Evolutionary conservation across 2,329 filamentous ascomycete genomes (phyloP).

Genomic region (Pseudodiploospora longispora): DNA sequence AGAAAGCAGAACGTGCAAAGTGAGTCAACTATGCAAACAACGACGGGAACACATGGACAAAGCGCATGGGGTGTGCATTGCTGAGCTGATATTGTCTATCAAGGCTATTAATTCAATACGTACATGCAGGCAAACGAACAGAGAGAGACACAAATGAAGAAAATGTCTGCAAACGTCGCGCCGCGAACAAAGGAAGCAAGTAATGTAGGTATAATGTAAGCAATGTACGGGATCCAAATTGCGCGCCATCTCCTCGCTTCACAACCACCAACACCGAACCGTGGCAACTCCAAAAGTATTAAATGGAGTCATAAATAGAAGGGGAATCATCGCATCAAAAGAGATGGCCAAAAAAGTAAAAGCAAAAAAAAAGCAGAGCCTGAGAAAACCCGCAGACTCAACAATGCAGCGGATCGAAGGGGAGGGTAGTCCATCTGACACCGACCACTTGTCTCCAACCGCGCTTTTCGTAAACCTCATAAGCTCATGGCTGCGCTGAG

Average conservation of each 20-base stretch:
- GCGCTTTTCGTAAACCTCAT: constrained; percentile 22
- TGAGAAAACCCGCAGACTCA: constrained; percentile 14
- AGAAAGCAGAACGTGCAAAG: no score
- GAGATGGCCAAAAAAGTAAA: constrained; percentile 3
- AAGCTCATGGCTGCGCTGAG: constrained; percentile 25
- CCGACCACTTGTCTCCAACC: neutral
- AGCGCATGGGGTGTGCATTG: constrained; percentile 17
- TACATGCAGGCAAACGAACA: constrained; percentile 13
- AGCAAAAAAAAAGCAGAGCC: constrained; percentile 6
- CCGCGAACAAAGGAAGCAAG: no score
- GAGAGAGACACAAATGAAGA: constrained; percentile 7
- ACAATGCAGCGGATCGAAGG: constrained; percentile 8
- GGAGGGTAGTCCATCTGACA: neutral
- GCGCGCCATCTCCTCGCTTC: neutral
- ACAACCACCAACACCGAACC: constrained; percentile 10
- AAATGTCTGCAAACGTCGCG: constrained; percentile 8
- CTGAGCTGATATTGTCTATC: constrained; percentile 25
- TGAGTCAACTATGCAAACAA: no score
- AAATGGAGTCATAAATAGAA: constrained; percentile 13
- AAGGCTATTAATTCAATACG: constrained; percentile 22
- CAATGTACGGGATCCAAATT: neutral
- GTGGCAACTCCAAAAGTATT: constrained; percentile 17
- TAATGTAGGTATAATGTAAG: no score
- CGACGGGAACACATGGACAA: neutral
- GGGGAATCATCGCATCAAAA: constrained; percentile 14